These are phyloP conservation scores for Erodium chrysanthum DNA, from an alignment of 441 rosid genomes.

Conservation along the genomic window DNA sequence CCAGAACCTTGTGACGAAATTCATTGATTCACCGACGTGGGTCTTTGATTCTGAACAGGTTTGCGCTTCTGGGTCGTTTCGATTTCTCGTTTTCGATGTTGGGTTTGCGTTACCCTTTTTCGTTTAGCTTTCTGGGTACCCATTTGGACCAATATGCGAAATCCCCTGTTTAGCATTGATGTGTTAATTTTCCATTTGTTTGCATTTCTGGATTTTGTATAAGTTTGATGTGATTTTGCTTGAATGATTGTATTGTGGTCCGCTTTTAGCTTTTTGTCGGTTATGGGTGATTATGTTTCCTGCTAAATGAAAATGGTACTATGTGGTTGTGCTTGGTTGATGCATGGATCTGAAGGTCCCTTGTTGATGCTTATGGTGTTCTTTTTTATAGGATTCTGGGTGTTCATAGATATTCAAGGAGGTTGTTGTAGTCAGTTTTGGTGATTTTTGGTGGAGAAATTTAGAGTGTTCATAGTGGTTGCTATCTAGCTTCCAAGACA, in stretches of 20 bases:
- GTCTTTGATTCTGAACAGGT: background rate
- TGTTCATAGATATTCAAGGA: conserved; percentile 17
- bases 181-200: background rate
- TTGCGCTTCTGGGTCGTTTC: background rate
- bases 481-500: background rate
- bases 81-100: background rate
- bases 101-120: background rate
- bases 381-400: conserved; percentile 21
- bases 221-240: background rate
- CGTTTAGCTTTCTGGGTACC: background rate
- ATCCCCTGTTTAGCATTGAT: background rate
- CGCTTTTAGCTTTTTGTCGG: background rate
- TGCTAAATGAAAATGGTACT: background rate
- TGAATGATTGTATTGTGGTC: background rate
- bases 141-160: background rate
- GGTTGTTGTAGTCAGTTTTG: conserved; percentile 9
- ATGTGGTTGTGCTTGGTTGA: conserved; percentile 1
- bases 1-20: background rate
- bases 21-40: background rate
- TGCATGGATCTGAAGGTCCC: conserved; percentile 19
- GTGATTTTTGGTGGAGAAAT: conserved; percentile 14
- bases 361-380: conserved; percentile 15
- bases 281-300: background rate
- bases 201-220: background rate
- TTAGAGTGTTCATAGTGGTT: conserved; percentile 16